Evolutionary conservation across 352 stramenopile species (phyloP).

Genomic region (Albugo laibachii): DNA sequence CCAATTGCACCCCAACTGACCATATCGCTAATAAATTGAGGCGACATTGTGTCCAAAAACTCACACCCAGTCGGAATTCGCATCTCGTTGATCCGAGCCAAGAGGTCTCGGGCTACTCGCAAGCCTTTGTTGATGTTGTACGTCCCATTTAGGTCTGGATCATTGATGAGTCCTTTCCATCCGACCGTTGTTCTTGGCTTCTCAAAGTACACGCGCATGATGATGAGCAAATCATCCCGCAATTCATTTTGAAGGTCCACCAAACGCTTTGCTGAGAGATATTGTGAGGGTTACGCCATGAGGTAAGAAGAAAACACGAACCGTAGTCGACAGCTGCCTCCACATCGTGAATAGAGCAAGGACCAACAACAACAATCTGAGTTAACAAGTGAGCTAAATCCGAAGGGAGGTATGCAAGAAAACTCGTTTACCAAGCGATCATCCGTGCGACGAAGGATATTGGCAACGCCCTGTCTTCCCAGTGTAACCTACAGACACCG

Average conservation of each 20-base stretch:
- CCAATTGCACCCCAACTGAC: slow-evolving; percentile 82
- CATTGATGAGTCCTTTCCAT: slow-evolving; percentile 84
- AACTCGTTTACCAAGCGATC: slow-evolving; percentile 31
- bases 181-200: slow-evolving; percentile 79
- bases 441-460: slow-evolving; percentile 60
- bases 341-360: slow-evolving; percentile 80
- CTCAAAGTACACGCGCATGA: slow-evolving; percentile 86
- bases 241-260: slow-evolving; percentile 49
- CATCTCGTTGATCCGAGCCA: slow-evolving; percentile 75
- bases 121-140: slow-evolving; percentile 87
- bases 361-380: slow-evolving; percentile 49
- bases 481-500: slow-evolving; percentile 26
- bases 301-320: slow-evolving; percentile 2
- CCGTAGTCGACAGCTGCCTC: slow-evolving; percentile 75
- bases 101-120: slow-evolving; percentile 55
- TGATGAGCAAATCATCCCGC: slow-evolving; percentile 64
- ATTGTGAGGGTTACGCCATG: no score
- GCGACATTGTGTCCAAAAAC: slow-evolving; percentile 82
- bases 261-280: slow-evolving; percentile 23
- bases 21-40: slow-evolving; percentile 79
- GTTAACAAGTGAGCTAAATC: no score
- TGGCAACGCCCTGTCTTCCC: slow-evolving; percentile 44
- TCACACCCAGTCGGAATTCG: slow-evolving; percentile 65
- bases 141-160: slow-evolving; percentile 73
- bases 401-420: no score